phyloP scores from a whole-genome alignment of 139 green algal species.

The Micractinium sp. region DNA sequence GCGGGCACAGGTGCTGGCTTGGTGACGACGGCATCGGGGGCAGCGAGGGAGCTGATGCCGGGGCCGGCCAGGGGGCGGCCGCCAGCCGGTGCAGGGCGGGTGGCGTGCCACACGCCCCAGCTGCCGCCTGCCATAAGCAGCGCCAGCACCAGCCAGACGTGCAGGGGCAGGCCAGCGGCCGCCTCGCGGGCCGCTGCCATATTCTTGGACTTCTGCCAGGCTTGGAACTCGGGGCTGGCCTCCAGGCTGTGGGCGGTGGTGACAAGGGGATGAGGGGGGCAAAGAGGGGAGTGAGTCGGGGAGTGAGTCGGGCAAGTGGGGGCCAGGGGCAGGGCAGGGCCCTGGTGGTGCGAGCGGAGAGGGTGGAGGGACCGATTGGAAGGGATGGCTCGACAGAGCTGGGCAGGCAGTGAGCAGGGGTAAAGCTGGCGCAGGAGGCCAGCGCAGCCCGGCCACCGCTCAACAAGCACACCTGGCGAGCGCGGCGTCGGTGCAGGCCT shows the following conservation, averaged over 20 bases:
- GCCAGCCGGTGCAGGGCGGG: not conserved
- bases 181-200: not conserved
- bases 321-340: not conserved
- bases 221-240: slow-evolving; percentile 25
- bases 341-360: not conserved
- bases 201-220: slow-evolving; percentile 11
- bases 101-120: not conserved
- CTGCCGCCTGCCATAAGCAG: not conserved
- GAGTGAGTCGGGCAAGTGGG: not conserved
- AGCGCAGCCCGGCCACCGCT: not conserved
- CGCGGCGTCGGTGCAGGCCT: slow-evolving; percentile 20
- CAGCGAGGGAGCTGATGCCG: not conserved
- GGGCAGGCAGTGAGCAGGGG: not conserved
- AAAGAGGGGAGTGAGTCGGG: not conserved
- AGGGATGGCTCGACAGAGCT: not conserved
- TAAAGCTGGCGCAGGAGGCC: not conserved
- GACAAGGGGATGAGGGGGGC: not conserved
- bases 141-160: not conserved
- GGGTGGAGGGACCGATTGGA: no score
- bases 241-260: slow-evolving; percentile 18
- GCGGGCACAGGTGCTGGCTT: not conserved
- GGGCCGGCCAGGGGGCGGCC: not conserved
- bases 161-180: not conserved
- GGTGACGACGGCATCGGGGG: not conserved
- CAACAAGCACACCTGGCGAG: slow-evolving; percentile 23